Percentiles rank a stretch among this genome's conserved stretches.
Conservation (phyloP, 108 stramenopile genomes). For the Phaeodactylum tricornutum region DNA sequence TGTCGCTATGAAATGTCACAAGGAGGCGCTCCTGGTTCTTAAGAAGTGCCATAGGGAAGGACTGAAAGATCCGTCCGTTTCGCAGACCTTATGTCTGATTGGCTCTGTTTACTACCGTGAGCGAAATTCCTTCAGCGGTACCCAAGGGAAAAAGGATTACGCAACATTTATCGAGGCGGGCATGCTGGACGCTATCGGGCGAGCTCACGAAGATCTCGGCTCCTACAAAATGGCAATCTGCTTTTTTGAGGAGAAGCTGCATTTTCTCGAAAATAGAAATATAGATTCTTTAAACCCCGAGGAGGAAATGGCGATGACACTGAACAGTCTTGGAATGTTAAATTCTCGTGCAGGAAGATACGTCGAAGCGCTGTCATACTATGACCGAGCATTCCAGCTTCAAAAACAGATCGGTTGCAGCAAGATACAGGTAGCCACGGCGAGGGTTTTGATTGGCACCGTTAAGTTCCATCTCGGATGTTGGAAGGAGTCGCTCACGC, state of each 20-base stretch:
- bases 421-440: slow-evolving; percentile 52
- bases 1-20: slow-evolving; percentile 56
- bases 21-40: slow-evolving; percentile 52
- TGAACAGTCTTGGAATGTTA: slow-evolving; percentile 56
- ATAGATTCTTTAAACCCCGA: slow-evolving; percentile 7
- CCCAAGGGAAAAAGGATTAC: slow-evolving; percentile 48
- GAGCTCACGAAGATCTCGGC: slow-evolving; percentile 61
- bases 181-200: slow-evolving; percentile 56
- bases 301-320: slow-evolving; percentile 45
- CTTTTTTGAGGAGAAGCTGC: slow-evolving; percentile 64
- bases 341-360: slow-evolving; percentile 38
- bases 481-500: slow-evolving; percentile 36
- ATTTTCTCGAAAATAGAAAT: slow-evolving; percentile 36
- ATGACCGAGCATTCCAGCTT: slow-evolving; percentile 43
- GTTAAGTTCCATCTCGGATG: slow-evolving; percentile 41
- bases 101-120: slow-evolving; percentile 72
- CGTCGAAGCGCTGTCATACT: slow-evolving; percentile 60
- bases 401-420: slow-evolving; percentile 44
- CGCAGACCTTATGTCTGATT: slow-evolving; percentile 59
- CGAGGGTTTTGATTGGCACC: slow-evolving; percentile 48
- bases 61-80: slow-evolving; percentile 45
- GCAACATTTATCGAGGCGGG: slow-evolving; percentile 62
- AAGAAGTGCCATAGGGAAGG: slow-evolving; percentile 47
- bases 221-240: slow-evolving; percentile 55
- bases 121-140: slow-evolving; percentile 45